phyloP scores from a whole-genome alignment of 2,329 filamentous ascomycete genomes.

The Diaporthe australafricana region DNA sequence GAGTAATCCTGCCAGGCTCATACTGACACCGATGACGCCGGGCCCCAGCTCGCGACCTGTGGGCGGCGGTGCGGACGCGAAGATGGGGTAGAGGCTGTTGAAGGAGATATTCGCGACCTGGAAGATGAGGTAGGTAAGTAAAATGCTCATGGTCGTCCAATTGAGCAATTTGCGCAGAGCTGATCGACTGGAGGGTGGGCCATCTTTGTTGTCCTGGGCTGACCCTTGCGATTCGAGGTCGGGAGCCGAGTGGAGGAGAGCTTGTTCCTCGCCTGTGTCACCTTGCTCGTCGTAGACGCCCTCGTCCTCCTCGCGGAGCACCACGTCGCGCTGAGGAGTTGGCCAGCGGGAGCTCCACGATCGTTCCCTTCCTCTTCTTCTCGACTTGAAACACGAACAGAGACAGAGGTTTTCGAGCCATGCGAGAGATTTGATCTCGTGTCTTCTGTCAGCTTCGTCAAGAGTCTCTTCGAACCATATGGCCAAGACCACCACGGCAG shows the following conservation, averaged over 20 bases:
- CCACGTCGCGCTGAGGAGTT: slow-evolving; percentile 19
- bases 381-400: slow-evolving; percentile 39
- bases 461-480: slow-evolving; percentile 90
- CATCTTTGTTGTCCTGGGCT: slow-evolving; percentile 59
- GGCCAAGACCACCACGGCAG: slow-evolving; percentile 80
- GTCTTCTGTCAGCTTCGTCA: slow-evolving; percentile 55
- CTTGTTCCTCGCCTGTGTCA: slow-evolving; percentile 25
- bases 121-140: slow-evolving; percentile 91
- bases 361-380: slow-evolving; percentile 38
- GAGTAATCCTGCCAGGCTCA: slow-evolving; percentile 85
- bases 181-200: slow-evolving; percentile 52
- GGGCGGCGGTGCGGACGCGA: slow-evolving; percentile 80
- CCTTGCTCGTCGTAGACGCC: slow-evolving; percentile 39
- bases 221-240: slow-evolving; percentile 40
- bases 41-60: slow-evolving; percentile 82
- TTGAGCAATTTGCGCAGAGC: slow-evolving; percentile 74
- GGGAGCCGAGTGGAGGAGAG: slow-evolving; percentile 26
- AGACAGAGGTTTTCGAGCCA: slow-evolving; percentile 45
- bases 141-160: slow-evolving; percentile 82
- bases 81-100: slow-evolving; percentile 95
- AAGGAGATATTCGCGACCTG: slow-evolving; percentile 95
- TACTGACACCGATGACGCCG: slow-evolving; percentile 83
- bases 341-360: slow-evolving; percentile 44
- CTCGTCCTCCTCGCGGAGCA: slow-evolving; percentile 27
- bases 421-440: slow-evolving; percentile 39